Base-by-base conservation (phyloP, 2,329 filamentous ascomycete genomes). In the Colletotrichum theobromicola region DNA sequence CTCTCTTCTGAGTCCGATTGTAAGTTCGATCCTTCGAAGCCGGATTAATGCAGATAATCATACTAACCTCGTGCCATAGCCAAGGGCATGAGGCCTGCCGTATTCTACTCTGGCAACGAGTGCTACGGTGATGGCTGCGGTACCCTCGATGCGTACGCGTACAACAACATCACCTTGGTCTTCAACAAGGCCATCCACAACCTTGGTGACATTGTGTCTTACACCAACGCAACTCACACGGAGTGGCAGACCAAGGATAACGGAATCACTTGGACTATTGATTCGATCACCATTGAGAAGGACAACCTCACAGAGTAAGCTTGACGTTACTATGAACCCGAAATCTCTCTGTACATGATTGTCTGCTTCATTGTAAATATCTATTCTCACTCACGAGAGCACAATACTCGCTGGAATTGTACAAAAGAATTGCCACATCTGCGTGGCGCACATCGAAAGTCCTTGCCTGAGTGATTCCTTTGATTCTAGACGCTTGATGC, bases 41-140 rank as follows among this genome's bases (percentile, higher is more conserved):
- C 16, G 26, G 7, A 15, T 61, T 34, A n/a, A 60, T 21, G n/a
- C 57, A 5, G 18, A 16, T 16, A 21, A 24, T 21, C 37, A 46
- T n/a, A 18, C 63, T 72, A 35, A 68, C 24, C 30, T 32, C 13
- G 13, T 32, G 15, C 16, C n/a, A 21, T 30, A 72, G 70, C 70
- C 8, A 72, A 67, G 55, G 70, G 63, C 18, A 72, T 67, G 70
- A 53, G 70, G 32, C 63, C 63, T 26, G 70, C 63, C 18, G 55
- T 67, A 10, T 67, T 72, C 21, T 72, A 72, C 55, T 72, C 70
- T 15, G 70, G 63, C 21, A 72, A 72, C 55, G 63, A 72, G 18
- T 72, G 70, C 63, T 72, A 67, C 63, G 70, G 63, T 18, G 55
- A 68, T 62, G 70, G 63, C 35, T 67, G 63, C 10, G 63, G 70